Evolutionary conservation across 176 grass and related monocot genomes (phyloP), one percentile per base, ranked within the genome.

Genomic region (sorghum (Sorghum bicolor)): DNA sequence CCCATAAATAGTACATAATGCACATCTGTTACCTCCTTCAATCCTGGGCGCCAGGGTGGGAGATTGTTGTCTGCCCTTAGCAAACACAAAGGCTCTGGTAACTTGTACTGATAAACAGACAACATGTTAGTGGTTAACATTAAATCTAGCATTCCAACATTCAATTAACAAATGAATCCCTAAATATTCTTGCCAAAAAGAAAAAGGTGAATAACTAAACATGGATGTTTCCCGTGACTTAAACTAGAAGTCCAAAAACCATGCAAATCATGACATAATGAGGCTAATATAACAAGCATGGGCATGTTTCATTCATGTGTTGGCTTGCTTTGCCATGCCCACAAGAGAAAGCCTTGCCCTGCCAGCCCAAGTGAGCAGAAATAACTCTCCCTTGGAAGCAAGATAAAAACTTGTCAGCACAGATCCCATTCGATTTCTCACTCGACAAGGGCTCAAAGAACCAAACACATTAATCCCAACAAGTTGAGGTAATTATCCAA

Each of bases 1-100:
- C 12, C 7, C 25, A 52, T 78, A 55, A 78, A 83, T 5, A 50
- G 25, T 40, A 66, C 6, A 53, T 64, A 38, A 62, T 69, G 24
- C 10, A 94, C 1, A 73, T 81, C n/a, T 12, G 53, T 50, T 89
- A 98, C 96, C 93, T 95, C 96, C 78, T 86, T 94, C 83, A 95
- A 31, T 83, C 91, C 85, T 53, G 85, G 82, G 64, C 89, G 93
- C 96, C 96, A 98, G 75, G 96, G 96, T 62, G 96, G 96, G 52
- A 93, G 31, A 8, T 98, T 98, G 84, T 98, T 98, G 83, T 98
- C 96, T 28, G 93, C 93, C 85, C 96, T 88, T 74, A 98, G 80
- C 57, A 95, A 61, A 87, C 88, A 86, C 32, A 95, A 50, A 19
- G 96, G 96, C 69, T 88, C 87, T 83, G 93, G 93, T 62, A 98